phyloP scores from a whole-genome alignment of 2,329 filamentous ascomycete genomes.

The Talaromyces sp. region DNA sequence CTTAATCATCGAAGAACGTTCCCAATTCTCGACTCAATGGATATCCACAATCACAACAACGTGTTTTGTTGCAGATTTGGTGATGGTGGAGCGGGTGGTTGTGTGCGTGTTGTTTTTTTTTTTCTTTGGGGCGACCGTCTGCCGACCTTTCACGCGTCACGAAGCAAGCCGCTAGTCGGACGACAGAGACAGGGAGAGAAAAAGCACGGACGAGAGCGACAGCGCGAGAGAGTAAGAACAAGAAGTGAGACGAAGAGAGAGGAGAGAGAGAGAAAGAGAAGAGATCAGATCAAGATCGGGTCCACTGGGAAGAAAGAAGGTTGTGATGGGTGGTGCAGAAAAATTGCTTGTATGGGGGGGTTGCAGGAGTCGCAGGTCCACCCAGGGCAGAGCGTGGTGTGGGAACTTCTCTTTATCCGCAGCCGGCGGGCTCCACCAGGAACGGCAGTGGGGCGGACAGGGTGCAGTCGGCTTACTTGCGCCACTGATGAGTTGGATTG shows the following conservation, averaged over 20 bases:
- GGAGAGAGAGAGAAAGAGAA: slow-evolving; percentile 6
- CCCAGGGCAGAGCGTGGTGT: slow-evolving; percentile 36
- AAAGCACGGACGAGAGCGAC: neutral
- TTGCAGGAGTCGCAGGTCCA: slow-evolving; percentile 21
- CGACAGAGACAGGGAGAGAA: neutral
- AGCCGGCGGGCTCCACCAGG: slow-evolving; percentile 37
- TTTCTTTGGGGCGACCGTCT: neutral
- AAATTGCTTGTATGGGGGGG: slow-evolving; percentile 24
- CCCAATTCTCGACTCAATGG: neutral
- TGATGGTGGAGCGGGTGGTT: neutral
- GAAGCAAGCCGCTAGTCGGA: neutral
- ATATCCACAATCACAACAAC: neutral
- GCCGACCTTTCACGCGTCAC: neutral
- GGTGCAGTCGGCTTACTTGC: slow-evolving; percentile 16
- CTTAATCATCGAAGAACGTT: neutral
- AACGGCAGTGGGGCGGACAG: slow-evolving; percentile 36
- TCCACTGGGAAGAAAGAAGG: slow-evolving; percentile 25
- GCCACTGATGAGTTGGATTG: neutral
- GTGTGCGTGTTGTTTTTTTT: neutral
- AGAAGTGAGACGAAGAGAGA: slow-evolving; percentile 10
- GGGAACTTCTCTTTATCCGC: slow-evolving; percentile 38
- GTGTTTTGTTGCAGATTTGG: neutral
- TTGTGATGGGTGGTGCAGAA: slow-evolving; percentile 18
- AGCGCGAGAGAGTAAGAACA: slow-evolving; percentile 4
- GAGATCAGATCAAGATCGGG: slow-evolving; percentile 16